These are phyloP conservation scores for Diaporthe sp. DNA, from an alignment of 2,329 filamentous ascomycete species.

Conservation along the genomic window DNA sequence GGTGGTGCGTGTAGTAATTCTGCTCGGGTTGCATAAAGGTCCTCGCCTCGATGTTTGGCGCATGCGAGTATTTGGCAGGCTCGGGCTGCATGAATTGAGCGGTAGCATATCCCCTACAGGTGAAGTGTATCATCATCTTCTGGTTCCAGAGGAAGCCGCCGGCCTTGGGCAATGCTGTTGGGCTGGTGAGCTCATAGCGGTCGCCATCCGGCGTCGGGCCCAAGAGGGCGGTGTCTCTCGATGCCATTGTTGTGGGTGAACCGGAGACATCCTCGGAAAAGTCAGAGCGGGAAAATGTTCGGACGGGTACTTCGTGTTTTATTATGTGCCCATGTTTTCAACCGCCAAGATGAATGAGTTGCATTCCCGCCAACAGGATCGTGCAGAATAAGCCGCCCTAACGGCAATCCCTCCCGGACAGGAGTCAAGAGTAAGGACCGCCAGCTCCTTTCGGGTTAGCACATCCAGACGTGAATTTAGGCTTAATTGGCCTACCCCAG, in stretches of 20 bases:
- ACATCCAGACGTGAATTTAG: conserved; percentile 33
- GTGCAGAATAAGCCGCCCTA: conserved; percentile 18
- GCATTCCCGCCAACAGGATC: not conserved
- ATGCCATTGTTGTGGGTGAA: conserved; percentile 19
- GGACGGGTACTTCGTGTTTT: not conserved
- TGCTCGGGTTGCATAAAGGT: conserved; percentile 74
- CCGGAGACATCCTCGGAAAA: not conserved
- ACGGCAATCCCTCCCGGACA: conserved; percentile 36
- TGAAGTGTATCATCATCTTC: conserved; percentile 73
- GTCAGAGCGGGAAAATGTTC: not conserved
- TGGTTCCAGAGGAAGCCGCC: conserved; percentile 72
- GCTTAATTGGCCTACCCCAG: conserved; percentile 25
- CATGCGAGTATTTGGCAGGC: conserved; percentile 71
- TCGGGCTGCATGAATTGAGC: conserved; percentile 74
- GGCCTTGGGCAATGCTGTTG: conserved; percentile 69
- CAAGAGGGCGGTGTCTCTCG: conserved; percentile 18
- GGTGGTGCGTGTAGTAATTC: conserved; percentile 71
- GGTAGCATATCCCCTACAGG: conserved; percentile 70
- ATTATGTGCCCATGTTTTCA: conserved; percentile 11
- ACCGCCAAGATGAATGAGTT: conserved; percentile 10
- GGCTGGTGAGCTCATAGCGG: conserved; percentile 68
- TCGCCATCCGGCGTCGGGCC: conserved; percentile 62
- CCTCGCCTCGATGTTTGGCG: conserved; percentile 69
- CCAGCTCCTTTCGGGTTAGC: conserved; percentile 9
- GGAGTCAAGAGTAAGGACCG: conserved; percentile 28